Evolutionary conservation across 2,329 filamentous ascomycete species (phyloP), one percentile per base, ranked within the genome.

Genomic region (Neofusicoccum kwambonambiense): DNA sequence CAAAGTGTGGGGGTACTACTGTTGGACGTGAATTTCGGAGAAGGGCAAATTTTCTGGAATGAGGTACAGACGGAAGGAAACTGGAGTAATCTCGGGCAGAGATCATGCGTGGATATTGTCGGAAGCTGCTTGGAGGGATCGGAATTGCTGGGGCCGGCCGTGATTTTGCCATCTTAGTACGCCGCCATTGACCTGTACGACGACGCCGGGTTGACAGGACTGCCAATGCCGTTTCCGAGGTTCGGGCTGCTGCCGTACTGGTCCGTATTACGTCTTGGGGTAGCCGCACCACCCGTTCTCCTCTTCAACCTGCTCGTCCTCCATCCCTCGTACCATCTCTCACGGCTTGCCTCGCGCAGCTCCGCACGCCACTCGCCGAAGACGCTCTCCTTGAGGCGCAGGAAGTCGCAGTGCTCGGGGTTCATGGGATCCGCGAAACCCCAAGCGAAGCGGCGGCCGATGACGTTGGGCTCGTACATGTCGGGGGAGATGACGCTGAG

Each of bases 281-380:
- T 63, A 12, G 34, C 17, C 12, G 45, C 45, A 7, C 13, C 61
- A 15, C 22, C 62, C 2, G 51, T 45, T 22, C 52, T 39, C 9
- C 47, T 58, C 45, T 78, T 78, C 66, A 85, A 73, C 39, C 82
- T 76, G 50, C 75, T 79, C 9, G 87, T 97, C 78, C 95, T 88
- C 95, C 94, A 98, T 71, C 91, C 89, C 78, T 98, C 94, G 72
- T 98, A 98, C 92, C 93, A 97, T 71, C 93, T 86, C 74, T 96
- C 93, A 64, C 92, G 87, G 76, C 92, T 96, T 61, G 92, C 90
- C 77, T 97, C 92, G 67, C 94, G 90, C 66, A 99, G 83, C 75
- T 99, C 95, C 49, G 86, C 86, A 58, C 94, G 90, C 95, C 95
- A 99, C 74, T 98, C 94, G 69, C 83, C 88, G 77, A 99, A 99